A percentile compares a stretch with the other conserved stretches of the same genome.
Conservation (phyloP, 148 eudicot genomes). For the Silene conica region DNA sequence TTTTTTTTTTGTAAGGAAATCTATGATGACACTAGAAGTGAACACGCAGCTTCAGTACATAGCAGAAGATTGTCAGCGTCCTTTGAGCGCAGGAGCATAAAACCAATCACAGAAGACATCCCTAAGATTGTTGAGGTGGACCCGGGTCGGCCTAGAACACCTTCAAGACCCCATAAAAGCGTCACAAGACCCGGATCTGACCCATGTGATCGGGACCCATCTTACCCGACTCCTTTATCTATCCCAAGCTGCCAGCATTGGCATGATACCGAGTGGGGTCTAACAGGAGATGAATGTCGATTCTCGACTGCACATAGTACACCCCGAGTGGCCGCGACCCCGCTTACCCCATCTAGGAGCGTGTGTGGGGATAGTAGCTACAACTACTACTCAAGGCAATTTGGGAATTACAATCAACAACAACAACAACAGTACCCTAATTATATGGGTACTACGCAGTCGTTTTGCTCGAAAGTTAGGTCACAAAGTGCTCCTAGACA, state of each 20-base stretch:
- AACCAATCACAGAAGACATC: slow-evolving; percentile 41
- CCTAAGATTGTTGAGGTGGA: slow-evolving; percentile 72
- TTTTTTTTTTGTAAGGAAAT: slow-evolving; percentile 36
- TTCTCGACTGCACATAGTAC: slow-evolving; percentile 65
- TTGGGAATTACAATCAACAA: slow-evolving; percentile 18
- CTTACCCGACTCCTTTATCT: slow-evolving; percentile 36
- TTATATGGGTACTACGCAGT: slow-evolving; percentile 58
- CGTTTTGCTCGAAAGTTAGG: slow-evolving; percentile 56
- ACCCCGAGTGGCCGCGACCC: slow-evolving; percentile 36
- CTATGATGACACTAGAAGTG: slow-evolving; percentile 52
- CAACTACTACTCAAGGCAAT: slow-evolving; percentile 15
- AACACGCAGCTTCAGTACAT: slow-evolving; percentile 36
- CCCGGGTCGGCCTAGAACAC: slow-evolving; percentile 50
- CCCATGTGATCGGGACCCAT: slow-evolving; percentile 35
- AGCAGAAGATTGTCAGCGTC: slow-evolving; percentile 73
- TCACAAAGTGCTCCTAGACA: slow-evolving; percentile 73
- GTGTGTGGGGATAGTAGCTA: slow-evolving; percentile 32
- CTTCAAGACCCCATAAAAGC: slow-evolving; percentile 15
- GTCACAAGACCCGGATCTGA: slow-evolving; percentile 27
- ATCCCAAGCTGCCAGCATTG: slow-evolving; percentile 39
- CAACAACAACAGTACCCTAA: slow-evolving; percentile 23
- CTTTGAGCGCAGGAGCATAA: slow-evolving; percentile 40
- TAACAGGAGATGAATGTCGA: slow-evolving; percentile 41
- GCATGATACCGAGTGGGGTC: slow-evolving; percentile 46
- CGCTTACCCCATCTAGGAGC: slow-evolving; percentile 42